Evolutionary conservation across 2,329 filamentous ascomycete genomes (phyloP).

Genomic region (Lasiodiplodia citricola): DNA sequence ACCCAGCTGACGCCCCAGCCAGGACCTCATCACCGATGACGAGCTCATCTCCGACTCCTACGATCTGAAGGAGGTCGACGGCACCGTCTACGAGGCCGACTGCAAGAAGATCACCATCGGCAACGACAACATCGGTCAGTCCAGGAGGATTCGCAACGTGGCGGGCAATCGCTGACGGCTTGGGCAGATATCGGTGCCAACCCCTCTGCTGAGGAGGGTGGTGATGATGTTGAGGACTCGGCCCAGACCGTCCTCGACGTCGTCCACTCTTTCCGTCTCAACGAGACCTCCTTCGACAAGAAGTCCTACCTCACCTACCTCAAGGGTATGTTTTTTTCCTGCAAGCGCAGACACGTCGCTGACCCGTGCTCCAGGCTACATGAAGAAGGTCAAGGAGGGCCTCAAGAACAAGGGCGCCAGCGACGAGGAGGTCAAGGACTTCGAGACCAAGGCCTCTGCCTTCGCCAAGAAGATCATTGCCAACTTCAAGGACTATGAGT

Average conservation of each 20-base stretch:
- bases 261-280: slow-evolving; percentile 87
- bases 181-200: slow-evolving; percentile 85
- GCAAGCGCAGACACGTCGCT: slow-evolving; percentile 25
- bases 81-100: slow-evolving; percentile 86
- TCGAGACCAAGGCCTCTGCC: slow-evolving; percentile 74
- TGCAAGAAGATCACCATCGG: slow-evolving; percentile 87
- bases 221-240: slow-evolving; percentile 74
- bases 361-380: slow-evolving; percentile 67
- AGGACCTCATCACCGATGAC: slow-evolving; percentile 90
- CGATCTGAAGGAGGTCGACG: slow-evolving; percentile 79
- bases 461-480: slow-evolving; percentile 82
- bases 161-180: slow-evolving; percentile 28
- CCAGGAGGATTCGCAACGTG: background rate
- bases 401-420: slow-evolving; percentile 67
- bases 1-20: slow-evolving; percentile 28
- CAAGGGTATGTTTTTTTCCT: slow-evolving; percentile 67
- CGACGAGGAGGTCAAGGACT: slow-evolving; percentile 72
- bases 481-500: slow-evolving; percentile 97
- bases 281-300: slow-evolving; percentile 82
- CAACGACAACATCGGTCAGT: slow-evolving; percentile 73
- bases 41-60: slow-evolving; percentile 98
- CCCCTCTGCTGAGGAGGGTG: slow-evolving; percentile 89
- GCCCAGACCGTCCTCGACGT: slow-evolving; percentile 87
- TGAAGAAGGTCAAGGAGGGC: slow-evolving; percentile 82
- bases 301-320: slow-evolving; percentile 82